Evolutionary conservation across 2,329 filamentous ascomycete genomes (phyloP), one percentile per base, ranked within the genome.

Genomic region (Clathrospora elynae): DNA sequence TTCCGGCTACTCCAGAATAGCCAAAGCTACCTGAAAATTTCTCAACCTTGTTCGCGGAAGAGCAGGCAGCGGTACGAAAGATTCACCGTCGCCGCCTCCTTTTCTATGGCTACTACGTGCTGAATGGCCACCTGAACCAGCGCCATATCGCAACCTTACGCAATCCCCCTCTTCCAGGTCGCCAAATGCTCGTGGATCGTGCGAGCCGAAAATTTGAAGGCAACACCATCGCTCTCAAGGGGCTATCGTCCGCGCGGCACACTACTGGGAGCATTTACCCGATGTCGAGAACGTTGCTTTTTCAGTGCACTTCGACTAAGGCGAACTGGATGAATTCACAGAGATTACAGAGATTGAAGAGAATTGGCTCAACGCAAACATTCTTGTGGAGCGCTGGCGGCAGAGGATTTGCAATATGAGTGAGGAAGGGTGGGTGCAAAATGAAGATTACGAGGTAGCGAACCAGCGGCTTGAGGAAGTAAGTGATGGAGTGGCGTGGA

Each of bases 141-240:
- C 17, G 13, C n/a, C 49, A 53, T 22, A 42, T 51, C 41, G 41
- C 40, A 12, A 41, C 46, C 18, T 37, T 54, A 11, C 46, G 35
- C 22, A 47, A 54, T 12, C 51, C 51, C 12, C 43, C 51, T 20
- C 36, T 48, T 43, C 43, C 41, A 34, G 43, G 42, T 39, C 43
- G 51, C 23, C 47, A 48, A 28, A 41, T 54, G 43, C 46, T 54
- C 19, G 51, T 54, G 11, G 51, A 51, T 33, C 40, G 47, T 13
- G 50, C 47, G 12, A 43, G 43, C 30, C 46, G 51, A 19, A 43
- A 49, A 35, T 54, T 46, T 43, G 47, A 40, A 43, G 51, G 51
- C 19, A 48, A 54, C 35, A 33, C 46, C 30, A 46, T 51, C 29
- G 48, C 46, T 4, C 43, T 54, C 11, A 54, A 48, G 44, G 47